These are phyloP conservation scores for Talaromyces nanjingensis DNA, from an alignment of 495 filamentous ascomycete species.

Conservation along the genomic window DNA sequence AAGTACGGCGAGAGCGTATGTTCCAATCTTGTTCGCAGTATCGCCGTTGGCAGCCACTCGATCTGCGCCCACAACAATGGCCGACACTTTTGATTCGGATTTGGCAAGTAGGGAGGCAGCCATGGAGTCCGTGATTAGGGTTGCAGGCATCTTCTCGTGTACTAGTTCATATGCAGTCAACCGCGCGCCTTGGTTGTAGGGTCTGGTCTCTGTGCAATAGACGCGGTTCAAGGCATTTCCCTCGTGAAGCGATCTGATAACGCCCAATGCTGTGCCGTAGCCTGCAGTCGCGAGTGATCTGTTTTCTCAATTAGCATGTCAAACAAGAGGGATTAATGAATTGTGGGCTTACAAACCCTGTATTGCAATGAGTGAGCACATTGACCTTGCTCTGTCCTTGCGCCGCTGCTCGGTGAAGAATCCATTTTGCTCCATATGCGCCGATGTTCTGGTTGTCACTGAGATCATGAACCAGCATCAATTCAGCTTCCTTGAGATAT, in stretches of 20 bases:
- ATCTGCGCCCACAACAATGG: constrained; percentile 91
- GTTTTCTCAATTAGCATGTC: constrained; percentile 9
- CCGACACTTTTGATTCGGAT: constrained; percentile 56
- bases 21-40: constrained; percentile 98
- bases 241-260: constrained; percentile 76
- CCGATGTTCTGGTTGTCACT: constrained; percentile 82
- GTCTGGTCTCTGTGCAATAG: constrained; percentile 94
- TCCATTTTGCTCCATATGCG: constrained; percentile 75
- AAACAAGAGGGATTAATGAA: background rate
- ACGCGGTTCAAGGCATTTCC: constrained; percentile 61
- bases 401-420: constrained; percentile 43
- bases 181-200: constrained; percentile 95
- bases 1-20: constrained; percentile 82
- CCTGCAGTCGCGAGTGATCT: constrained; percentile 92
- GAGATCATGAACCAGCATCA: constrained; percentile 82
- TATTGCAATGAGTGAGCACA: constrained; percentile 95
- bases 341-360: constrained; percentile 51
- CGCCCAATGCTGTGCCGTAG: constrained; percentile 90
- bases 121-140: constrained; percentile 95
- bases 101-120: constrained; percentile 72
- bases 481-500: constrained; percentile 73
- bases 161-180: constrained; percentile 94
- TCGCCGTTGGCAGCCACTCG: constrained; percentile 94
- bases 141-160: constrained; percentile 87
- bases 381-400: constrained; percentile 42